Base-by-base conservation (phyloP, 495 filamentous ascomycete genomes). In the Xylaria acuta region DNA sequence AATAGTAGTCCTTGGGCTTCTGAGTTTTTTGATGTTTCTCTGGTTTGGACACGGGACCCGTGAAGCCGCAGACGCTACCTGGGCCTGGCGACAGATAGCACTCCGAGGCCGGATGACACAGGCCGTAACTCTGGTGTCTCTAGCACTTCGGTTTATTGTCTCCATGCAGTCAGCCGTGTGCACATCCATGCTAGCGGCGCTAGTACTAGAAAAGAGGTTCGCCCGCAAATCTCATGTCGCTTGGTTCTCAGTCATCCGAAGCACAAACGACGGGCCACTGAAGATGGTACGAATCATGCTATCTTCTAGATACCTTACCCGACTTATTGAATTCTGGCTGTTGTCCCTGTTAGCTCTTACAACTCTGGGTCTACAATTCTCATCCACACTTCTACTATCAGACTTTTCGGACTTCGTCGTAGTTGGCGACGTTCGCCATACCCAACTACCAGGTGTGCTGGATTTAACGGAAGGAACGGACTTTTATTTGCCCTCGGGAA, bases 1-100 rank as follows among this genome's bases (percentile, higher is more conserved):
- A 5, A n/a, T 40, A 1, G 0, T 22, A 22, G 18, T 22, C 16
- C 34, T 63, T 14, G 32, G 32, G 8, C 38, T 63, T 25, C 32
- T 63, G 8, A 25, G 59, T 34, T 40, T 63, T n/a, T 32, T 63
- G 34, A 0, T 63, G 7, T 63, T 63, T n/a, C 59, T 63, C 32
- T 63, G 59, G 59, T 36, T 36, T 34, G 59, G 59, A 63, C 60
- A 45, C 9, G 60, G 60, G 38, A 22, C 40, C 38, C 20, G 16
- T 6, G 60, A 41, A 20, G 18, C 60, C 0, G 60, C 60, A 14
- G 38, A 43, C 6, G 60, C 38, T 4, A 64, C 36, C 25, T 38
- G n/a, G n/a, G 36, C 27, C 40, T 43, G 60, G 62, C 36, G 62
- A 16, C 36, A 41, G 36, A 64, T 64, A 12, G 41, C 30, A 32